Evolutionary conservation across 257 asterid genomes (phyloP), one percentile per base, ranked within the genome.

Genomic region (Paulownia fortunei): DNA sequence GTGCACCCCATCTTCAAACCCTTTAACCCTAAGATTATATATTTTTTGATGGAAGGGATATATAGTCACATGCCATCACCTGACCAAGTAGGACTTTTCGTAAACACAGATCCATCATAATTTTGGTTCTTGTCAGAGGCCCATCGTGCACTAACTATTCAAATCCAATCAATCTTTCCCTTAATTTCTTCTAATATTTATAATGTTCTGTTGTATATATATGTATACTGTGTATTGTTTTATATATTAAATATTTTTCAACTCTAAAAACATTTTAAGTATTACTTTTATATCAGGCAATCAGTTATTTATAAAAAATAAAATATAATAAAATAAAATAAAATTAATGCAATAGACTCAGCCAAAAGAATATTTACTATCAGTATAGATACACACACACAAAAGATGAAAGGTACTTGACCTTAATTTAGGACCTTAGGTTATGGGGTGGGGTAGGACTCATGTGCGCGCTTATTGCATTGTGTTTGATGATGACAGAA

Each of bases 61-160:
- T 16, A 32, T 21, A 23, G 76, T 74, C 80, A 74, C 84, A 47
- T 74, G 84, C 56, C 72, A 55, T 49, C 64, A 73, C 76, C 83
- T 73, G 80, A 80, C 59, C 71, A 65, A 19, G 21, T 56, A 55
- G 23, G 80, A 80, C 83, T 74, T 80, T 80, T 72, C 41, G 55
- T 11, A 13, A 9, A 52, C 18, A n/a, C 76, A 56, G 59, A 67
- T 80, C 71, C 80, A 74, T 74, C 80, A 47, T 56, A 46, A 30
- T 34, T 34, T 69, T 67, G 63, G 47, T 42, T 41, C 60, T 27
- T 79, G 70, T 63, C 74, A 70, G 46, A 69, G 10, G 15, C 51
- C 62, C 60, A 36, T 58, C 24, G 47, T 73, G 64, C 47, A 60
- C 23, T 46, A 24, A 74, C 72, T 74, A 74, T 62, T 37, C 7